phyloP scores from a whole-genome alignment of 78 protist species.

The Speleostelium caveatum region DNA sequence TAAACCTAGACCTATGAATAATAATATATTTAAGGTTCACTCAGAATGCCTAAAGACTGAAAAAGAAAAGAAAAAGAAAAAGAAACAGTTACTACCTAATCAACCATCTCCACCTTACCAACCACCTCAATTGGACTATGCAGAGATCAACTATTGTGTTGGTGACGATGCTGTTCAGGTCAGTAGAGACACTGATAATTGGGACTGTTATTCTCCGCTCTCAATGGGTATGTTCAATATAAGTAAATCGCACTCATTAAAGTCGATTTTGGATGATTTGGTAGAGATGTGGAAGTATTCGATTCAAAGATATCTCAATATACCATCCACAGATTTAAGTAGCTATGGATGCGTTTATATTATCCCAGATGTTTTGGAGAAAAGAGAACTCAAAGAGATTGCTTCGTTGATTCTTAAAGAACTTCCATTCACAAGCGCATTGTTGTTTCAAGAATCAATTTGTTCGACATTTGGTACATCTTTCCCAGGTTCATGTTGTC shows the following conservation, averaged over 20 bases:
- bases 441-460: constrained; percentile 63
- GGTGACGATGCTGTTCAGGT: constrained; percentile 61
- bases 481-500: constrained; percentile 15
- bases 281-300: constrained; percentile 69
- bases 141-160: constrained; percentile 47
- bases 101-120: neutral
- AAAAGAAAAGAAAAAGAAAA: constrained; percentile 13
- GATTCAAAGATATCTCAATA: constrained; percentile 56
- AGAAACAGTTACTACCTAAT: neutral
- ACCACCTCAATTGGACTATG: constrained; percentile 9
- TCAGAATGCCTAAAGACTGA: neutral
- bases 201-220: constrained; percentile 41
- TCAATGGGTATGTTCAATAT: constrained; percentile 5
- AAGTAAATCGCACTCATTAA: neutral
- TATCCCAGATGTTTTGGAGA: constrained; percentile 42
- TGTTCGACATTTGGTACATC: constrained; percentile 68
- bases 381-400: constrained; percentile 41
- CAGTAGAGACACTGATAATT: constrained; percentile 23
- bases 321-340: constrained; percentile 48
- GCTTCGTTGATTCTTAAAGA: constrained; percentile 15
- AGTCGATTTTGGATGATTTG: constrained; percentile 28
- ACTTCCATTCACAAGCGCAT: constrained; percentile 44
- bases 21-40: neutral
- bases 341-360: constrained; percentile 70
- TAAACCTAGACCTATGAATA: neutral